Evolutionary conservation across 345 rosid species (phyloP).

Genomic region (Rubroshorea leprosula): DNA sequence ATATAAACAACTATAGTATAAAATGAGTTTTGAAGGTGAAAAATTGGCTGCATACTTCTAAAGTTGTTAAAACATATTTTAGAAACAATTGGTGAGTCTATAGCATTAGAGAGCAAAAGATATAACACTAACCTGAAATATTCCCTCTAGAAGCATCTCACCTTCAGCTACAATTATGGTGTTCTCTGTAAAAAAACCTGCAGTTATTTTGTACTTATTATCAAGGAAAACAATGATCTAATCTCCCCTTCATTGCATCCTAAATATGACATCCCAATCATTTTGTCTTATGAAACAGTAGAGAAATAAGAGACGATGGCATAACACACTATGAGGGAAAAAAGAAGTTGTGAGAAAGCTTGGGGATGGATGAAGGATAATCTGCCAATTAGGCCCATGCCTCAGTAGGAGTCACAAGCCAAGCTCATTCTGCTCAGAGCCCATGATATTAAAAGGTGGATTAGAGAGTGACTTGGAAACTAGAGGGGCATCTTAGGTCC

Average conservation of each 20-base stretch:
- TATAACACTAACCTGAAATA: slow-evolving; percentile 61
- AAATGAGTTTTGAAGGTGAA: not conserved
- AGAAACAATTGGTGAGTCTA: not conserved
- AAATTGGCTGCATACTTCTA: not conserved
- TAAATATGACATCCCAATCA: too few species aligned
- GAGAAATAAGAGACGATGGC: too few species aligned
- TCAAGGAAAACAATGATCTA: slow-evolving; percentile 39
- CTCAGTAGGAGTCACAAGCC: too few species aligned
- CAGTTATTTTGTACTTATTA: slow-evolving; percentile 66
- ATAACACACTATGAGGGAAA: too few species aligned
- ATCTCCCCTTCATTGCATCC: not conserved
- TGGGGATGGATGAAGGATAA: too few species aligned
- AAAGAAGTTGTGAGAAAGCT: too few species aligned
- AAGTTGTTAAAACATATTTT: not conserved
- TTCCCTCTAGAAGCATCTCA: slow-evolving; percentile 66
- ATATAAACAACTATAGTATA: not conserved
- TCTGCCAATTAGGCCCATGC: too few species aligned
- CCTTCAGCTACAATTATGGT: slow-evolving; percentile 95
- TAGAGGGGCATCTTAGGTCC: too few species aligned
- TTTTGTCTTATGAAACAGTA: too few species aligned
- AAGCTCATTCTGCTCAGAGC: too few species aligned
- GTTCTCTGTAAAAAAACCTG: slow-evolving; percentile 88
- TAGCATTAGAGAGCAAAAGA: slow-evolving; percentile 9
- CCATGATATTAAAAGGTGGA: too few species aligned
- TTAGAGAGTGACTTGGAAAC: too few species aligned